Evolutionary conservation across 2,329 filamentous ascomycete genomes (phyloP).

Genomic region (Hypoxylon sp.): DNA sequence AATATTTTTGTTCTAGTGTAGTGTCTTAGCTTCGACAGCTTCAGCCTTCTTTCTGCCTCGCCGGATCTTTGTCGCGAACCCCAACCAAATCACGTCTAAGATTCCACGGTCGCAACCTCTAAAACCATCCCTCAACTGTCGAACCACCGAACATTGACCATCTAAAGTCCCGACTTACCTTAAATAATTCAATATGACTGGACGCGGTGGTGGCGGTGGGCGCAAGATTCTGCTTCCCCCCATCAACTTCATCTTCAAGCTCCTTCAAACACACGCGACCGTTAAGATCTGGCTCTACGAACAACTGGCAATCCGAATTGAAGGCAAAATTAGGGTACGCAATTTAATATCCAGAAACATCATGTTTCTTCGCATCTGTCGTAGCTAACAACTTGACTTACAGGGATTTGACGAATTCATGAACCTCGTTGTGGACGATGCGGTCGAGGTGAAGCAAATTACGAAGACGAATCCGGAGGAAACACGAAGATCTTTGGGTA

Average conservation of each 20-base stretch:
- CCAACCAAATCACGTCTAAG: background rate
- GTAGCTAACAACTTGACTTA: conserved; percentile 10
- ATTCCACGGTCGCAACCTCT: background rate
- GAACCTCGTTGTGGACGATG: conserved; percentile 97
- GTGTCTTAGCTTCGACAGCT: background rate
- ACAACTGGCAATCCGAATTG: conserved; percentile 91
- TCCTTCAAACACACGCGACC: conserved; percentile 80
- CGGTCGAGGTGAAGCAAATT: conserved; percentile 86
- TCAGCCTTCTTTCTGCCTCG: conserved; percentile 36
- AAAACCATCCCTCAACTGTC: background rate
- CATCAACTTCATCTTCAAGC: conserved; percentile 92
- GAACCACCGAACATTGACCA: too few species aligned
- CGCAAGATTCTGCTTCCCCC: conserved; percentile 68
- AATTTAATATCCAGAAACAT: conserved; percentile 1
- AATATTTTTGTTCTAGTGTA: too few species aligned
- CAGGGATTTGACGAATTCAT: conserved; percentile 99
- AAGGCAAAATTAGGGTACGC: conserved; percentile 91
- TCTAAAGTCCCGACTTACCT: conserved; percentile 1
- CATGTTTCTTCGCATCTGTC: conserved; percentile 6
- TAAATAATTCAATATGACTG: conserved; percentile 58
- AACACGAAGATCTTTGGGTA: conserved; percentile 80
- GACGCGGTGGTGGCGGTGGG: conserved; percentile 67
- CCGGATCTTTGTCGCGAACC: conserved; percentile 17
- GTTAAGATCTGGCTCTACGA: conserved; percentile 98
- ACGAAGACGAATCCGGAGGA: conserved; percentile 82